Percentiles rank a stretch among this genome's conserved stretches.
phyloP scores from a whole-genome alignment of 192 early-diverging fungal genomes.

The Entomortierella beljakovae region DNA sequence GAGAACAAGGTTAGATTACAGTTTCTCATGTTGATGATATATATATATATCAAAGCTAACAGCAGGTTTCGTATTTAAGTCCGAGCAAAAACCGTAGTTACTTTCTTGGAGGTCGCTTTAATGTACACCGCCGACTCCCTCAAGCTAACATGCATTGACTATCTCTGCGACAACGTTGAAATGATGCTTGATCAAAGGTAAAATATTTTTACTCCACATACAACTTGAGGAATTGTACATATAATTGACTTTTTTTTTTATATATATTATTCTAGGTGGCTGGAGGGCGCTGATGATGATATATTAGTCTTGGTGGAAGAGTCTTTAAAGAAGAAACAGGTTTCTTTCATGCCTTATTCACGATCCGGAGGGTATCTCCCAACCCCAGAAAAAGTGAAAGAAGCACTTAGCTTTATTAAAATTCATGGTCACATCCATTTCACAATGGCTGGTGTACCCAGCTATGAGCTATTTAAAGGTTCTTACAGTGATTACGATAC shows the following conservation, averaged over 20 bases:
- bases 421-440: conserved; percentile 8
- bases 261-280: conserved; percentile 12
- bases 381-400: conserved; percentile 5
- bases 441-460: background rate
- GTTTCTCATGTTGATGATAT: background rate
- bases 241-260: background rate
- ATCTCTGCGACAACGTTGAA: conserved; percentile 60
- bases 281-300: conserved; percentile 31
- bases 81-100: conserved; percentile 62
- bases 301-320: conserved; percentile 20
- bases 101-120: conserved; percentile 66
- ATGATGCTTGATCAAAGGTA: conserved; percentile 58
- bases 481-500: background rate
- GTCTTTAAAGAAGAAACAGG: conserved; percentile 29
- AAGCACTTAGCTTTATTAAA: conserved; percentile 5
- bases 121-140: conserved; percentile 61
- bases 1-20: conserved; percentile 28
- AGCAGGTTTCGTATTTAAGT: conserved; percentile 12
- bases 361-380: conserved; percentile 38
- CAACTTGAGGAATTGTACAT: background rate
- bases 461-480: background rate
- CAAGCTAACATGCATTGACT: conserved; percentile 65
- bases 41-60: no score
- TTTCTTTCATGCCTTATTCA: conserved; percentile 20
- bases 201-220: background rate